Percentiles rank a stretch among this genome's conserved stretches.
Evolutionary conservation across 2,329 filamentous ascomycete species (phyloP).

Genomic region (Microascus cirrosus): DNA sequence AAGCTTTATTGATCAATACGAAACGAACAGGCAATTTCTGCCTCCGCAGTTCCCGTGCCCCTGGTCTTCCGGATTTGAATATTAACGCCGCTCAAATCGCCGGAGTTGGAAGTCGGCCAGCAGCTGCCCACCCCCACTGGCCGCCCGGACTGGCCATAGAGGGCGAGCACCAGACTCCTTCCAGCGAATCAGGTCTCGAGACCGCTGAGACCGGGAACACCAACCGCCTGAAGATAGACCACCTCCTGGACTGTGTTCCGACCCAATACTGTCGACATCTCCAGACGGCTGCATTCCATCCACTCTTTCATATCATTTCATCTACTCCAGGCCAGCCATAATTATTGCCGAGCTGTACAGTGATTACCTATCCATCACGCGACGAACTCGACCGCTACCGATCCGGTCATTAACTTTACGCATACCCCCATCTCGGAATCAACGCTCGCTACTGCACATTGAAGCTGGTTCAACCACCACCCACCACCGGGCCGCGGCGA

Average conservation of each 20-base stretch:
- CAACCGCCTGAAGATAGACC: not conserved
- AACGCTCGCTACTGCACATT: too few relatives aligned
- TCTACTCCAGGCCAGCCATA: not conserved
- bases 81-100: not conserved
- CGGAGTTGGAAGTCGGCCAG: conserved; percentile 1
- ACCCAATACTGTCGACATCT: not conserved
- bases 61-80: not conserved
- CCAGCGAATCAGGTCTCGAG: not conserved
- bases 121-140: not conserved
- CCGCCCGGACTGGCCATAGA: not conserved
- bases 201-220: not conserved
- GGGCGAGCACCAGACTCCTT: not conserved
- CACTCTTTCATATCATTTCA: not conserved
- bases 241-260: not conserved
- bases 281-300: not conserved
- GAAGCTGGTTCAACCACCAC: not conserved
- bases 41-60: not conserved
- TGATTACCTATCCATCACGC: not conserved
- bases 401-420: not conserved
- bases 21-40: too few relatives aligned
- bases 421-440: not conserved
- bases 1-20: too few relatives aligned
- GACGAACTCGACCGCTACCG: not conserved
- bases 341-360: not conserved
- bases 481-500: conserved; percentile 16